Percentiles rank a stretch among this genome's conserved stretches.
phyloP scores from a whole-genome alignment of 2,329 filamentous ascomycete species.

The Exophiala bonariae region DNA sequence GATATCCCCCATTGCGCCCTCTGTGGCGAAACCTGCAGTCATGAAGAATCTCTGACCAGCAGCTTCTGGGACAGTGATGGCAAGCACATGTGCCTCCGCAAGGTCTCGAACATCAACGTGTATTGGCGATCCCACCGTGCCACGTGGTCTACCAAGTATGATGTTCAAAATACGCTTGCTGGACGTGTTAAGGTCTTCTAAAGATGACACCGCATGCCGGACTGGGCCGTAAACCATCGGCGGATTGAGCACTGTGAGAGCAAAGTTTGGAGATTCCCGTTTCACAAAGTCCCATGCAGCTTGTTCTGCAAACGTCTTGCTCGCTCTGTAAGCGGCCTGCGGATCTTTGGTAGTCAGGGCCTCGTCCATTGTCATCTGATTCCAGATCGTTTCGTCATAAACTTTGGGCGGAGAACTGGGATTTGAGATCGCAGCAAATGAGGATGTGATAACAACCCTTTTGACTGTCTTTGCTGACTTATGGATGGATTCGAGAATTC shows the following conservation, averaged over 20 bases:
- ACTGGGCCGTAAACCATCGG: constrained; percentile 47
- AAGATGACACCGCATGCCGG: constrained; percentile 25
- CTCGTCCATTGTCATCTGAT: constrained; percentile 55
- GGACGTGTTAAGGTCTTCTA: constrained; percentile 38
- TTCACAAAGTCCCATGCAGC: constrained; percentile 32
- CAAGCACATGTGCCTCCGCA: constrained; percentile 20
- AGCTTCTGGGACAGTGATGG: constrained; percentile 16
- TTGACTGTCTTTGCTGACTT: constrained; percentile 64
- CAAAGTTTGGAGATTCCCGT: constrained; percentile 32
- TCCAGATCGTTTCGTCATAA: constrained; percentile 55
- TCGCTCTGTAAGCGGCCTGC: constrained; percentile 41
- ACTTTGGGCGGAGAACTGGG: constrained; percentile 44
- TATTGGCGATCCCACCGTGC: constrained; percentile 17
- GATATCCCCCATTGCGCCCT: constrained; percentile 19
- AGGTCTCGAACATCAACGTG: constrained; percentile 25
- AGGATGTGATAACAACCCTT: constrained; percentile 70
- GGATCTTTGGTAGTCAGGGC: constrained; percentile 41
- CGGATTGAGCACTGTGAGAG: constrained; percentile 44
- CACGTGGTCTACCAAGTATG: constrained; percentile 31
- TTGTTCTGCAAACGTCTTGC: constrained; percentile 30
- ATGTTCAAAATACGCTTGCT: constrained; percentile 35
- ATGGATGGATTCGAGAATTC: constrained; percentile 62
- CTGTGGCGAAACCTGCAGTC: constrained; percentile 8
- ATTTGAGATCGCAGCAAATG: constrained; percentile 65
- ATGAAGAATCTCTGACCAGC: constrained; percentile 22